A percentile compares a stretch with the other conserved stretches of the same genome.
These are phyloP conservation scores for Monascus purpureus DNA, from an alignment of 495 filamentous ascomycete species.

Conservation along the genomic window DNA sequence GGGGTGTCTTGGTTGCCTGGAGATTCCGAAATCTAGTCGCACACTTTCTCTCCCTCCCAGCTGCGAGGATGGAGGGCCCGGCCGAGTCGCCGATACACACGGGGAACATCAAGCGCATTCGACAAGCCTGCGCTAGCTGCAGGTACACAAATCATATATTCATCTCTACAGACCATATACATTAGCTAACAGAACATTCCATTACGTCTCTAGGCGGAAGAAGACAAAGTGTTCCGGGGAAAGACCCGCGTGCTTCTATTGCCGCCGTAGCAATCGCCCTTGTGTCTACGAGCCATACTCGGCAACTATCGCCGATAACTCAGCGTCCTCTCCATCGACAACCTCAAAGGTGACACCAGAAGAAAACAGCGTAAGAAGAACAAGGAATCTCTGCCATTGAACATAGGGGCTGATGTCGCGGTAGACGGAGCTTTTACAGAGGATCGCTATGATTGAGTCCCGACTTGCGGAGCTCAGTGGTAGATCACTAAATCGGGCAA, in stretches of 20 bases:
- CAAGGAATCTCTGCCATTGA: too few species aligned
- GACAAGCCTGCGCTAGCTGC: slow-evolving; percentile 18
- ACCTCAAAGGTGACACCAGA: too few species aligned
- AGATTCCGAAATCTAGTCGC: too few species aligned
- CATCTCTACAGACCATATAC: too few species aligned
- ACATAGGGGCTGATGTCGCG: too few species aligned
- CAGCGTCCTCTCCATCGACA: neutral
- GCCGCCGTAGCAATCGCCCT: slow-evolving; percentile 8
- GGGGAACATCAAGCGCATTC: slow-evolving; percentile 12
- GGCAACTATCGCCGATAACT: slow-evolving; percentile 3
- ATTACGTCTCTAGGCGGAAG: slow-evolving; percentile 8
- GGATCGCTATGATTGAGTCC: slow-evolving; percentile 11
- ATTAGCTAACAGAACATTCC: too few species aligned
- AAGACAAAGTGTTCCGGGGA: slow-evolving; percentile 22
- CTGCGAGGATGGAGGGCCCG: too few species aligned
- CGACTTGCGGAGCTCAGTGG: slow-evolving; percentile 13
- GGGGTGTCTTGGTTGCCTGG: too few species aligned
- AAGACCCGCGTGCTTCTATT: slow-evolving; percentile 14
- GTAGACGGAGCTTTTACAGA: slow-evolving; percentile 8
- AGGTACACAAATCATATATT: too few species aligned
- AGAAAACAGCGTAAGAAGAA: too few species aligned
- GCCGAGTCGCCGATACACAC: too few species aligned
- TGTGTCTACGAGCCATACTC: slow-evolving; percentile 14
- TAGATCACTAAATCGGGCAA: neutral
- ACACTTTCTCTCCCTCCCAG: too few species aligned